phyloP scores from a whole-genome alignment of 2,329 filamentous ascomycete genomes.

The Ophioceras dolichostomum region DNA sequence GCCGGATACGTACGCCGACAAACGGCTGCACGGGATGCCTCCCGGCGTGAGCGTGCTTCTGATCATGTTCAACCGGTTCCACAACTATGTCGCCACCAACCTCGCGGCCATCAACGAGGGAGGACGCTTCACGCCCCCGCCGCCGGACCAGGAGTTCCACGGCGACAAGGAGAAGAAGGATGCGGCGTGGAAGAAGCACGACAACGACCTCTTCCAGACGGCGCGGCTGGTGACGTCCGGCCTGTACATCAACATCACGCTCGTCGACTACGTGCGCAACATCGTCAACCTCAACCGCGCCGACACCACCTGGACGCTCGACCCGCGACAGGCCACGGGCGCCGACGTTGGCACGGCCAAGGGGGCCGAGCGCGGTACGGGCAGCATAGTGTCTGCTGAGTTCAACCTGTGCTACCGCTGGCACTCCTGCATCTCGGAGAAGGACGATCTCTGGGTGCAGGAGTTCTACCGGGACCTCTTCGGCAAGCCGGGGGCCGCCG shows the following conservation, averaged over 20 bases:
- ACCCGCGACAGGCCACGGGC: conserved; percentile 60
- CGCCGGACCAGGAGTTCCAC: conserved; percentile 17
- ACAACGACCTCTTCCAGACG: conserved; percentile 71
- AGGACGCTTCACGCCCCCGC: conserved; percentile 60
- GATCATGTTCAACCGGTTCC: conserved; percentile 74
- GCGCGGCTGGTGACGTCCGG: conserved; percentile 63
- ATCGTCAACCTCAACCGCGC: conserved; percentile 61
- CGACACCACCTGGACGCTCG: conserved; percentile 70
- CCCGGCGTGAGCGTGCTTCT: conserved; percentile 60
- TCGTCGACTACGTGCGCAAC: conserved; percentile 68
- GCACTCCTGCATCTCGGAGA: conserved; percentile 66
- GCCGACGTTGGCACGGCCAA: conserved; percentile 37
- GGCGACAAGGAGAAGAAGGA: conserved; percentile 35
- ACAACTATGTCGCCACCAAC: conserved; percentile 74
- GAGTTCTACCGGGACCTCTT: conserved; percentile 53
- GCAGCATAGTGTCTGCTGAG: conserved; percentile 76
- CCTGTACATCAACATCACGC: conserved; percentile 66
- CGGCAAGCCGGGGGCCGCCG: conserved; percentile 40
- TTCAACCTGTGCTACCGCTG: conserved; percentile 84
- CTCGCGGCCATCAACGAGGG: conserved; percentile 79
- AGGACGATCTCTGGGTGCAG: conserved; percentile 72
- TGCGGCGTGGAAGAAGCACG: conserved; percentile 53
- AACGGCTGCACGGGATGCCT: conserved; percentile 57
- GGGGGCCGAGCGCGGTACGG: conserved; percentile 57
- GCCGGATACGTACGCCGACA: conserved; percentile 60